Percentiles rank a stretch among this genome's conserved stretches.
Conservation (phyloP, 768 basidiomycete species). For the Leccinum subgranulosum region DNA sequence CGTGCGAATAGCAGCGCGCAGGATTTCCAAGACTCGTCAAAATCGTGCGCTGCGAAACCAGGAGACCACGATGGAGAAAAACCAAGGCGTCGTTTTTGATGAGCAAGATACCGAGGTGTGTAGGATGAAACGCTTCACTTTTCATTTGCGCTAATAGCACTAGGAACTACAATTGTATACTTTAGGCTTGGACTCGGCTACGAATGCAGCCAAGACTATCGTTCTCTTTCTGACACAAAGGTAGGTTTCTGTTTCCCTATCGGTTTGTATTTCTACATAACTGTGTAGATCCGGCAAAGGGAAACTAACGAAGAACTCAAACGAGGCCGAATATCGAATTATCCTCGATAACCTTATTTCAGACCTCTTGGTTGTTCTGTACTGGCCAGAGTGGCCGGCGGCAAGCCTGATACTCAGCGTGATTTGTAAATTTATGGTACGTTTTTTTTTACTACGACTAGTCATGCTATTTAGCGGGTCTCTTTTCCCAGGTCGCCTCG, state of each 20-base stretch:
- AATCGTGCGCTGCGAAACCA: constrained; percentile 61
- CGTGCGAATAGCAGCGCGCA: constrained; percentile 66
- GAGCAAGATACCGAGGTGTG: constrained; percentile 65
- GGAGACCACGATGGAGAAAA: constrained; percentile 51
- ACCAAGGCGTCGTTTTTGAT: constrained; percentile 55
- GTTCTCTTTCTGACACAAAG: constrained; percentile 71
- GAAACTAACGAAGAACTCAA: constrained; percentile 85
- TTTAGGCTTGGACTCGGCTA: constrained; percentile 75
- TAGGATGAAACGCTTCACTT: background rate
- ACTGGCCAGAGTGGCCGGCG: constrained; percentile 98
- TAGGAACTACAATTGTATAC: constrained; percentile 73
- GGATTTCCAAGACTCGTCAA: constrained; percentile 59
- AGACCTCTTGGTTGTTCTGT: constrained; percentile 83
- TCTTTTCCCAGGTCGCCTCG: constrained; percentile 58
- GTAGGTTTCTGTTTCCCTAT: constrained; percentile 25
- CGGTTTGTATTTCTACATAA: background rate
- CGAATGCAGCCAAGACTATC: constrained; percentile 82
- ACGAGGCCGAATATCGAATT: constrained; percentile 89
- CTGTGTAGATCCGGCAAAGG: constrained; percentile 71
- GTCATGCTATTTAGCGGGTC: background rate
- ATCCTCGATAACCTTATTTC: constrained; percentile 91
- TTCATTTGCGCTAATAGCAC: constrained; percentile 3
- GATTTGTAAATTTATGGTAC: constrained; percentile 82
- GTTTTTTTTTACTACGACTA: constrained; percentile 10
- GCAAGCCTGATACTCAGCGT: constrained; percentile 79